A percentile compares a stretch with the other conserved stretches of the same genome.
Evolutionary conservation across 2,329 filamentous ascomycete species (phyloP).

Genomic region (Dothideomycetes sp.): DNA sequence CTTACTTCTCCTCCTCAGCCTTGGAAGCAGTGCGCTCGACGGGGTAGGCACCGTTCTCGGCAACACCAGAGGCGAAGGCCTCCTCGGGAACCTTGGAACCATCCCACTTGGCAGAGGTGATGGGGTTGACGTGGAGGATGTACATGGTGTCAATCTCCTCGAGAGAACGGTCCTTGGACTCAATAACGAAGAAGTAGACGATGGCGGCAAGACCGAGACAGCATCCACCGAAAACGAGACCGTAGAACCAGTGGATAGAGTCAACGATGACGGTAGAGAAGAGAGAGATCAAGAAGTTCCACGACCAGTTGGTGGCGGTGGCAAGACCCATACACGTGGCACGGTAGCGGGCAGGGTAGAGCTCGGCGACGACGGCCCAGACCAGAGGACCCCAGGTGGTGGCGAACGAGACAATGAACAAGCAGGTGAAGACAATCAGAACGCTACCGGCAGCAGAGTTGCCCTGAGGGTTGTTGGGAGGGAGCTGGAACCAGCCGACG

Average conservation of each 20-base stretch:
- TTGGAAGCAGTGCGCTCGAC: slow-evolving; percentile 9
- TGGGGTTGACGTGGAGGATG: slow-evolving; percentile 19
- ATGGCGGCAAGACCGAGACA: slow-evolving; percentile 26
- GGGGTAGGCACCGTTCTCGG: slow-evolving; percentile 3
- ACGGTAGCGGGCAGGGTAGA: slow-evolving; percentile 30
- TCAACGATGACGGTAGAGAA: slow-evolving; percentile 30
- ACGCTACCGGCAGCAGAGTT: slow-evolving; percentile 23
- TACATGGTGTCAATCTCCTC: slow-evolving; percentile 24
- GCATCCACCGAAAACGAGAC: slow-evolving; percentile 32
- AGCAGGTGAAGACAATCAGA: slow-evolving; percentile 29
- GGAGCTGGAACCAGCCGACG: slow-evolving; percentile 23
- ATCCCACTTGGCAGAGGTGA: slow-evolving; percentile 24
- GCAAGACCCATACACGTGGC: slow-evolving; percentile 37
- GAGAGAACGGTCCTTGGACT: slow-evolving; percentile 29
- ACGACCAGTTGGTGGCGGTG: slow-evolving; percentile 37
- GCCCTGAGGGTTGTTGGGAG: slow-evolving; percentile 18
- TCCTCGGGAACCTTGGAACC: slow-evolving; percentile 23
- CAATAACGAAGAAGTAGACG: slow-evolving; percentile 33
- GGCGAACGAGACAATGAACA: slow-evolving; percentile 29
- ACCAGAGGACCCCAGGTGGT: slow-evolving; percentile 28
- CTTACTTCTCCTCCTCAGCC: slow-evolving; percentile 10
- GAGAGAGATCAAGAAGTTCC: slow-evolving; percentile 34
- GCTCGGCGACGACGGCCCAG: slow-evolving; percentile 29
- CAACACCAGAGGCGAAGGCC: slow-evolving; percentile 16
- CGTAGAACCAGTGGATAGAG: slow-evolving; percentile 32